Conservation (phyloP, 768 basidiomycete genomes). For the Lactarius evosmus region DNA sequence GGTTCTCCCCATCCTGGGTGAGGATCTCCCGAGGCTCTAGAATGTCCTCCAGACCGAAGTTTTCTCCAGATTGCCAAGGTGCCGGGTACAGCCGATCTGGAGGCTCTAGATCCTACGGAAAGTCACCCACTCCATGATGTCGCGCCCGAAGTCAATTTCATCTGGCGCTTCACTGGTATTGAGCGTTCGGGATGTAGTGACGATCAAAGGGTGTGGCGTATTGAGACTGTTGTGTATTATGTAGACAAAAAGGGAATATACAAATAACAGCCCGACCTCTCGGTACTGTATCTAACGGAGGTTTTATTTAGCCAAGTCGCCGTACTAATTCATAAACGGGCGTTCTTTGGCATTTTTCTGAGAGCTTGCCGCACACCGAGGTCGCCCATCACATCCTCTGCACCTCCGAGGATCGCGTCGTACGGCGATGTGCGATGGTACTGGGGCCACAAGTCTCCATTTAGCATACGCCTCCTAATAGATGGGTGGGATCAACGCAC, state of each 20-base stretch:
- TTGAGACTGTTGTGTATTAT: not conserved
- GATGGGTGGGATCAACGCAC: slow-evolving; percentile 36
- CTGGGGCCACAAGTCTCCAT: slow-evolving; percentile 36
- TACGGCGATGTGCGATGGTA: slow-evolving; percentile 82
- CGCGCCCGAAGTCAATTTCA: not conserved
- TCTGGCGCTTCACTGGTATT: not conserved
- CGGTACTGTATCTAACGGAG: not conserved
- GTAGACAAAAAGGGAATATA: not conserved
- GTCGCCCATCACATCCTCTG: slow-evolving; percentile 71
- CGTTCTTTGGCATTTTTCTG: slow-evolving; percentile 60
- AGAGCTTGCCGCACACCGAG: slow-evolving; percentile 71
- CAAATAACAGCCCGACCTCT: not conserved
- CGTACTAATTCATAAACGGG: slow-evolving; percentile 37
- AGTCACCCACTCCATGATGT: too few species aligned
- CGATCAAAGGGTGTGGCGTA: not conserved
- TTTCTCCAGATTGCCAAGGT: too few species aligned
- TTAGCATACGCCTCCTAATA: not conserved
- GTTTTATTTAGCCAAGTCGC: not conserved
- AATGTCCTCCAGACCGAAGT: too few species aligned
- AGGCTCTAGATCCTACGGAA: too few species aligned
- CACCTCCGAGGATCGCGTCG: slow-evolving; percentile 80
- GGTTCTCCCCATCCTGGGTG: not conserved
- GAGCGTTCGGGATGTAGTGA: not conserved
- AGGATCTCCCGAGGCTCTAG: too few species aligned
- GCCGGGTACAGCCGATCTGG: too few species aligned